Evolutionary conservation across 164 flowering plant genomes (phyloP).

Genomic region (Dillenia suffruticosa): DNA sequence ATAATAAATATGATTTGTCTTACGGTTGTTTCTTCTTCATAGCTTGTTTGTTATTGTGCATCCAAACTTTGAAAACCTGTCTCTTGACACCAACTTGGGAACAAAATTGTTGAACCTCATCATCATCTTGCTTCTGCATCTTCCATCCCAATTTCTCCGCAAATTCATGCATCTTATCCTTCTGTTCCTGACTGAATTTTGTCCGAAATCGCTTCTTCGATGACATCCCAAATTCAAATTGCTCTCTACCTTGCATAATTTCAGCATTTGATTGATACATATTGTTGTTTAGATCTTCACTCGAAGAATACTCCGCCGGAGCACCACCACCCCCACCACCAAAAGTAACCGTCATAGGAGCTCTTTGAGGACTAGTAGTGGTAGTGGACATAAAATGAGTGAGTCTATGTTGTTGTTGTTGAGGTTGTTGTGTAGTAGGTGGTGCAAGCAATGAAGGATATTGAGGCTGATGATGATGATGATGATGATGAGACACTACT

Average conservation of each 20-base stretch:
- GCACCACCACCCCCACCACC: slow-evolving; percentile 23
- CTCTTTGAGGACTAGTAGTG: slow-evolving; percentile 10
- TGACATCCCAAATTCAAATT: too few relatives aligned
- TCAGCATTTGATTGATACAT: slow-evolving; percentile 23
- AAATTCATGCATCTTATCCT: slow-evolving; percentile 50
- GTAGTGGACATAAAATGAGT: slow-evolving; percentile 7
- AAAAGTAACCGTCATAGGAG: slow-evolving; percentile 48
- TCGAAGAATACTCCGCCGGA: slow-evolving; percentile 46
- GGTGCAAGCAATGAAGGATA: slow-evolving; percentile 1
- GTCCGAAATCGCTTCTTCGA: slow-evolving; percentile 58
- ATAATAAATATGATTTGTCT: slow-evolving; percentile 2
- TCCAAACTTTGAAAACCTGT: slow-evolving; percentile 64
- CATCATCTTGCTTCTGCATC: slow-evolving; percentile 52
- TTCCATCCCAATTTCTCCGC: slow-evolving; percentile 63
- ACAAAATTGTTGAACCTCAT: slow-evolving; percentile 45
- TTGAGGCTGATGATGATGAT: slow-evolving; percentile 7
- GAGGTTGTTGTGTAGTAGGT: slow-evolving; percentile 5
- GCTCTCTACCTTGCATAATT: neutral
- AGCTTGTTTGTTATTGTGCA: slow-evolving; percentile 69
- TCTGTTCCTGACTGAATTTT: slow-evolving; percentile 45
- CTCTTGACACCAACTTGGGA: slow-evolving; percentile 39
- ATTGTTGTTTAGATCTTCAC: slow-evolving; percentile 38
- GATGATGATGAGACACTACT: slow-evolving; percentile 1
- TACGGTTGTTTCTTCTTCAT: slow-evolving; percentile 37
- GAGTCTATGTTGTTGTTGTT: slow-evolving; percentile 19